A percentile compares a stretch with the other conserved stretches of the same genome.
Conservation (phyloP, 805 yeast genomes). For the Candida dendrica region DNA sequence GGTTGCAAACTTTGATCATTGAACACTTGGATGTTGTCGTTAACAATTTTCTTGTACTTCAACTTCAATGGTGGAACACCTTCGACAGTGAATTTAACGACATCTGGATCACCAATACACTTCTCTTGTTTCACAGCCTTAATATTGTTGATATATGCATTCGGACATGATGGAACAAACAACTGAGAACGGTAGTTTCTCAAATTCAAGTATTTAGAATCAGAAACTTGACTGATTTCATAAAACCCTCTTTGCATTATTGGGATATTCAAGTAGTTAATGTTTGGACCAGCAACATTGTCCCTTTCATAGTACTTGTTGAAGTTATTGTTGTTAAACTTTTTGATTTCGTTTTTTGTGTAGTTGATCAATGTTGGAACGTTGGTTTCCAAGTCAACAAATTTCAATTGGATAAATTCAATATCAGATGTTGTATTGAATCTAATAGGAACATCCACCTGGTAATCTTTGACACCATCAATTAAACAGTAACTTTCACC, state of each 20-base stretch:
- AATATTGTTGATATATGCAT: conserved; percentile 43
- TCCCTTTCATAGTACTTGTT: conserved; percentile 19
- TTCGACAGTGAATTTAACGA: conserved; percentile 42
- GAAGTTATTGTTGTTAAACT: conserved; percentile 18
- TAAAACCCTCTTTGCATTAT: conserved; percentile 71
- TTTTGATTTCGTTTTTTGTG: conserved; percentile 48
- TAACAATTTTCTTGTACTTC: conserved; percentile 42
- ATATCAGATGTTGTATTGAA: conserved; percentile 76
- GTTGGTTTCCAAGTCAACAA: conserved; percentile 48
- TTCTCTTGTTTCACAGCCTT: conserved; percentile 30
- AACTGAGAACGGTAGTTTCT: conserved; percentile 56
- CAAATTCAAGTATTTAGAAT: conserved; percentile 53
- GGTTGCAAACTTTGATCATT: conserved; percentile 43
- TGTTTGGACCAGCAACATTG: conserved; percentile 20
- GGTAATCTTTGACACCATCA: conserved; percentile 20
- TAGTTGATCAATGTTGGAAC: conserved; percentile 41
- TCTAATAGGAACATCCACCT: conserved; percentile 57
- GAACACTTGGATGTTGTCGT: conserved; percentile 25
- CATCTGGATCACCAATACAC: conserved; percentile 58
- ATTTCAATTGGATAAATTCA: conserved; percentile 56
- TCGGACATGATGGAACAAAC: conserved; percentile 72
- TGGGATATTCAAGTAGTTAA: conserved; percentile 60
- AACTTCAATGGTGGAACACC: conserved; percentile 79
- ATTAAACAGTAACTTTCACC: conserved; percentile 59
- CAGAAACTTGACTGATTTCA: conserved; percentile 59